phyloP scores from a whole-genome alignment of 371 early-diverging fungal species.

The Coelomomyces lativittatus region DNA sequence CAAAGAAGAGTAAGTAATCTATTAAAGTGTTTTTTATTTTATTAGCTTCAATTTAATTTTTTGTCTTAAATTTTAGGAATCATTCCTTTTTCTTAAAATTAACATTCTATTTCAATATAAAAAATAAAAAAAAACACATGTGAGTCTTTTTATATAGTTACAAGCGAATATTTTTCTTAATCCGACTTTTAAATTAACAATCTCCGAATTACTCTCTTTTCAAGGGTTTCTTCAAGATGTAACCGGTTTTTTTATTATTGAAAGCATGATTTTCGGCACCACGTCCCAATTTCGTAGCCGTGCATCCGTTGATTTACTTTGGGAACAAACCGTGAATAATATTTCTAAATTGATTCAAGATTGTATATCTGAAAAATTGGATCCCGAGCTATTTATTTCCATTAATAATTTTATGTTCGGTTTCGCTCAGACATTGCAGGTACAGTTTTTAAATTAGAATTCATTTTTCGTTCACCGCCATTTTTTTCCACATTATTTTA shows the following conservation, averaged over 20 bases:
- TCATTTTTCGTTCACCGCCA: neutral
- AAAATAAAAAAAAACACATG: too few relatives aligned
- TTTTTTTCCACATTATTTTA: neutral
- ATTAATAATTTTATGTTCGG: conserved; percentile 56
- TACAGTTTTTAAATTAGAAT: conserved; percentile 5
- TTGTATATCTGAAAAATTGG: conserved; percentile 52
- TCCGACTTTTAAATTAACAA: conserved; percentile 39
- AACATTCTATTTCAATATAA: too few relatives aligned
- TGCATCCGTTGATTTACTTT: conserved; percentile 67
- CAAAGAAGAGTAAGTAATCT: conserved; percentile 58
- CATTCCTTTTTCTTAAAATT: too few relatives aligned
- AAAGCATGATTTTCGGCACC: conserved; percentile 68
- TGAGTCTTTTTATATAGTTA: conserved; percentile 22
- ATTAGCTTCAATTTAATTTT: too few relatives aligned
- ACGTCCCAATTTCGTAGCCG: conserved; percentile 78
- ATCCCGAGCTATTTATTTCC: conserved; percentile 53
- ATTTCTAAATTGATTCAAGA: conserved; percentile 59
- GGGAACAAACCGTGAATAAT: conserved; percentile 66
- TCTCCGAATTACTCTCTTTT: conserved; percentile 44
- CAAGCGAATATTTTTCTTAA: conserved; percentile 54
- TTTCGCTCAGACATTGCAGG: conserved; percentile 78
- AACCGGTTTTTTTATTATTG: conserved; percentile 88
- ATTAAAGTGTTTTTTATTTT: too few relatives aligned
- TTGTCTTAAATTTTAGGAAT: too few relatives aligned
- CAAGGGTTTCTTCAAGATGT: conserved; percentile 63